Evolutionary conservation across 2,329 filamentous ascomycete genomes (phyloP), one percentile per base, ranked within the genome.

Genomic region (Colletotrichum sp.): DNA sequence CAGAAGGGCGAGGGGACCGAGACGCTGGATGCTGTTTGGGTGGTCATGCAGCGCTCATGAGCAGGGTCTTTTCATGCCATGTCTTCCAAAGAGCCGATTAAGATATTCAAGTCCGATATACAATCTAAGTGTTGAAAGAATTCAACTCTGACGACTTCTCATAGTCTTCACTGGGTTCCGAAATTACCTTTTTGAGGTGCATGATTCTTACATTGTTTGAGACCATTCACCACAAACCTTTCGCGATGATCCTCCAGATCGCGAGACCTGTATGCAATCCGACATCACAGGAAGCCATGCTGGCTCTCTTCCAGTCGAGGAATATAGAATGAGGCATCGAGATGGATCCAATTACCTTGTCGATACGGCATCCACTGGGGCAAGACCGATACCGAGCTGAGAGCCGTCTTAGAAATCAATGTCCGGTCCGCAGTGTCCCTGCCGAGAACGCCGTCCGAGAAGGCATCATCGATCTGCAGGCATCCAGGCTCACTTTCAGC

Each of bases 281-380:
- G 2, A 21, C 43, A 48, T 21, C 43, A 48, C 18, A 12, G 18
- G 1, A 48, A 48, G 43, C 18, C 18, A 4, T 21, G 43, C 43
- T n/a, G n/a, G 12, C 0, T 52, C n/a, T 10, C 10, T 13, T 13
- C 16, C 6, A 4, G n/a, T 10, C 43, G n/a, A 7, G n/a, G n/a
- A 13, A 13, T 52, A 0, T 21, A 13, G 43, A 21, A 52, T 0
- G 43, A 13, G 43, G 2, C 43, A 52, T 0, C 0, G 0, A 21
- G n/a, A 52, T 2, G 10, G 43, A 52, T 21, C 43, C 43, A 52
- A 52, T 10, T 0, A 52, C n/a, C 0, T 52, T 52, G n/a, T 52
- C 0, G 43, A 0, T 52, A 52, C n/a, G 43, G n/a, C 43, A 52
- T 21, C 10, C 10, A 52, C 43, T 87, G 89, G 87, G 13, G 83